Percentiles rank a stretch among this genome's conserved stretches.
phyloP scores from a whole-genome alignment of 1,284 basidiomycete species.

The Marasmius oreades region DNA sequence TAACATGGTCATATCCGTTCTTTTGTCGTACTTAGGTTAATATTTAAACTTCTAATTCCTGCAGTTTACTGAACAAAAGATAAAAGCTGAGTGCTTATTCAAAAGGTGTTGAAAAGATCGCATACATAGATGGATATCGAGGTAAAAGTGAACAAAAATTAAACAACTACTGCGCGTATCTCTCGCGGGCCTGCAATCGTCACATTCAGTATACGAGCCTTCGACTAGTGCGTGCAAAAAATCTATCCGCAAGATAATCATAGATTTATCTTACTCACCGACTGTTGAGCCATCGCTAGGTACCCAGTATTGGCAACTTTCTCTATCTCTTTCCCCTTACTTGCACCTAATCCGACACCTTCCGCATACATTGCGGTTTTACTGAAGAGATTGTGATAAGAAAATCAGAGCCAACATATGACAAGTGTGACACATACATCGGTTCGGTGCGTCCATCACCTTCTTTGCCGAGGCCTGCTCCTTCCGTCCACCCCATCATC shows the following conservation, averaged over 20 bases:
- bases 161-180: conserved; percentile 7
- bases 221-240: neutral
- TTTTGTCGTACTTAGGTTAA: neutral
- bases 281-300: conserved; percentile 71
- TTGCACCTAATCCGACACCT: conserved; percentile 84
- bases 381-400: conserved; percentile 30
- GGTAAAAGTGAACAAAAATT: neutral
- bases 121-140: too few species aligned
- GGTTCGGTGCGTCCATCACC: conserved; percentile 86
- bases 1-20: conserved; percentile 6
- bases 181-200: conserved; percentile 15
- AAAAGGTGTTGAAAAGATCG: neutral
- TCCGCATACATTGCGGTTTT: conserved; percentile 82
- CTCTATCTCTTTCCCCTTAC: conserved; percentile 80
- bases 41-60: neutral
- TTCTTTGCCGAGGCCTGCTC: conserved; percentile 77
- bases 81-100: too few species aligned
- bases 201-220: neutral
- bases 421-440: conserved; percentile 47
- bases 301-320: conserved; percentile 75
- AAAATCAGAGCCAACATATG: conserved; percentile 11
- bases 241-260: neutral
- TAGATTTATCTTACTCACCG: conserved; percentile 34
- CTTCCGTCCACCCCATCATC: conserved; percentile 95
- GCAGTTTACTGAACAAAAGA: neutral